These are phyloP conservation scores for Colletotrichum tamarilloi DNA, from an alignment of 2,329 filamentous ascomycete species.

Conservation along the genomic window DNA sequence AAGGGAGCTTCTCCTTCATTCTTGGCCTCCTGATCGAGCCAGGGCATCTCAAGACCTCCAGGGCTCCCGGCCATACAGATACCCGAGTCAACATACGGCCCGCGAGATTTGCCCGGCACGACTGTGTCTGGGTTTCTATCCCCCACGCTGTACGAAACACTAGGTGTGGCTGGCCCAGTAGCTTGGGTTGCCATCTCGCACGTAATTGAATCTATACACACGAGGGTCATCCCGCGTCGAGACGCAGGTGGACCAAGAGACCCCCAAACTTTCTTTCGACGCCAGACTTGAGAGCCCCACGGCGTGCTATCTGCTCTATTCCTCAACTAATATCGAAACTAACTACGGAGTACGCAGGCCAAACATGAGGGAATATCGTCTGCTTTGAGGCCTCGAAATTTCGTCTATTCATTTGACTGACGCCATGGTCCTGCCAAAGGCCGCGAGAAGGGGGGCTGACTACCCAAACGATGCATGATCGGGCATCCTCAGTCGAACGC, in stretches of 20 bases:
- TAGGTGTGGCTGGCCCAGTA: slow-evolving; percentile 19
- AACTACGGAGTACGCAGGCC: not conserved
- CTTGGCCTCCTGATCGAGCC: not conserved
- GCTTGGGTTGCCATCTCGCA: slow-evolving; percentile 21
- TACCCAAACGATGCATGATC: not conserved
- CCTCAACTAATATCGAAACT: not conserved
- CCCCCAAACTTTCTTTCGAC: slow-evolving; percentile 36
- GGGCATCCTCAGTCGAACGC: not conserved
- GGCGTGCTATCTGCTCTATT: not conserved
- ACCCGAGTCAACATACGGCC: not conserved
- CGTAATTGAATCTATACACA: slow-evolving; percentile 17
- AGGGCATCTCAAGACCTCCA: not conserved
- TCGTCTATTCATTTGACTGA: not conserved
- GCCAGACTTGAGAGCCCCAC: slow-evolving; percentile 4
- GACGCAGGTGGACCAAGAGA: slow-evolving; percentile 32
- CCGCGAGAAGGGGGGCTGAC: not conserved
- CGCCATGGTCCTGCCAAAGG: not conserved
- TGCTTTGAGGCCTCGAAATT: not conserved
- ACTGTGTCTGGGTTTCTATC: slow-evolving; percentile 5
- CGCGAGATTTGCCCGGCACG: not conserved
- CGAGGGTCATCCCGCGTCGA: slow-evolving; percentile 31
- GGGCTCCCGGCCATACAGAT: not conserved
- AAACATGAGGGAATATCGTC: not conserved
- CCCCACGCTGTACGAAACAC: not conserved
- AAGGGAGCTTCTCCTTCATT: not conserved